Base-by-base conservation (phyloP, 1,139 yeast genomes). In the Meyerozyma athensensis region DNA sequence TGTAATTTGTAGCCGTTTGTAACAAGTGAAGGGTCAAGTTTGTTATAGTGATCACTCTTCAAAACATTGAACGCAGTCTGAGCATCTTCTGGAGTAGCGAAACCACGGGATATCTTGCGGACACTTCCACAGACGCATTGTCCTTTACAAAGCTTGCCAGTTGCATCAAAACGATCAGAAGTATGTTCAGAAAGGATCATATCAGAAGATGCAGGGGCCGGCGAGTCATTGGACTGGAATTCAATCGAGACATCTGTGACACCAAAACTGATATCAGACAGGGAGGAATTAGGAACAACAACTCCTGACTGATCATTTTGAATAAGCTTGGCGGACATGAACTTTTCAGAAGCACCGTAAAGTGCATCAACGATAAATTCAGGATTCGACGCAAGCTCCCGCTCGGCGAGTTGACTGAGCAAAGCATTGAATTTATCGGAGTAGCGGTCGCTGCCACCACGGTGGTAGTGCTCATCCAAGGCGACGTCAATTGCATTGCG, bases 401-500 rank as follows among this genome's bases (percentile, higher is more conserved):
- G 10, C 12, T 24, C 17, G 9, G 30, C 35, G 13, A 33, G 14
- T 13, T 7, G 10, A 5, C 24, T n/a, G 24, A 33, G 14, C 12
- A 22, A 33, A 6, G 14, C 30, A 9, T 33, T n/a, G 23, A 33
- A 24, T 7, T 33, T 7, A 8, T 16, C 22, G n/a, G 35, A 22
- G 12, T 33, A 33, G 3, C 18, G 19, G 18, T 33, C 35, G n/a
- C 30, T 22, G 10, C 20, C 30, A 22, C 35, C 35, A 19, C 35
- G 35, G 13, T 33, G 35, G 35, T 33, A 33, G 12, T 33, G 35
- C 12, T 33, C 35, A 21, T 33, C 26, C 7, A 33, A 19, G 7
- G 30, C 35, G 9, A 33, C 21, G 7, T 33, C 35, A 23, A 33
- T 24, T 17, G 35, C 35, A 10, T 33, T 14, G 18, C 23, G 35